These are phyloP conservation scores for Hordeum vulgare DNA, from an alignment of 176 grass and related monocot genomes.

Conservation along the genomic window MorexV3_pseudomolecules_assembly NC_058524.1:325695368-325695867, in stretches of 20 bases:
- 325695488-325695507: not conserved
- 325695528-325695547: not conserved
- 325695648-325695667: not conserved
- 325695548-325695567: not conserved
- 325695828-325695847: slow-evolving; percentile 71
- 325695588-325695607: not conserved
- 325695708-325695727: not conserved
- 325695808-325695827: slow-evolving; percentile 51
- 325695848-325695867: slow-evolving; percentile 72
- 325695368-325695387: not conserved
- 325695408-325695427: not conserved
- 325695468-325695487: not conserved
- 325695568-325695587: not conserved
- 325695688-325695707: not conserved
- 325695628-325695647: not conserved
- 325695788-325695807: not conserved
- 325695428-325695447: not conserved
- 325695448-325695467: not conserved
- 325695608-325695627: not conserved
- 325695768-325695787: not conserved
- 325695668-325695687: not conserved
- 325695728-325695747: not conserved
- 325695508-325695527: not conserved
- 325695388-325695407: not conserved
- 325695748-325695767: not conserved